A percentile compares a stretch with the other conserved stretches of the same genome.
Conservation (phyloP, 2,329 filamentous ascomycete species). For the Tolypocladium sp. region DNA sequence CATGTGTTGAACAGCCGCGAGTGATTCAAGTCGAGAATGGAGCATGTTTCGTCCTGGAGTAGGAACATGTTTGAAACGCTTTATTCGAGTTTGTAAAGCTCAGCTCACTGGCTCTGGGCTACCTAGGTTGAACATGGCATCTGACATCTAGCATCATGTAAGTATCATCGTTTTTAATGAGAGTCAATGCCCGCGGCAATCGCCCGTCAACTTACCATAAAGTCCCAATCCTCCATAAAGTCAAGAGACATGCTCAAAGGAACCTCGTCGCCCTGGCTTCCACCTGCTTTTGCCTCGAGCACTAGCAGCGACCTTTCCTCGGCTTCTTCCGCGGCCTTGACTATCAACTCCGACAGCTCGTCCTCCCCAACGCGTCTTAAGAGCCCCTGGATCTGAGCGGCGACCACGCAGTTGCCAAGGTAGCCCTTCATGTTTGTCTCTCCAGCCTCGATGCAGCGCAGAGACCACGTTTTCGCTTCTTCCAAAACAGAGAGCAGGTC, state of each 20-base stretch:
- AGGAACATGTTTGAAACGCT: not conserved
- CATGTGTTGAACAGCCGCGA: too few relatives aligned
- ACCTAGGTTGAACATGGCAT: not conserved
- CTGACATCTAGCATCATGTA: not conserved
- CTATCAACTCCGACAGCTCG: slow-evolving; percentile 18
- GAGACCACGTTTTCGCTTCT: slow-evolving; percentile 28
- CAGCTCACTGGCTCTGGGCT: not conserved
- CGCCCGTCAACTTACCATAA: slow-evolving; percentile 9
- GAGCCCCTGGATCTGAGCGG: slow-evolving; percentile 32
- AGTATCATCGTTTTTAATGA: not conserved
- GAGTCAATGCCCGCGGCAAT: too few relatives aligned
- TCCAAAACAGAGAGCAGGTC: slow-evolving; percentile 33
- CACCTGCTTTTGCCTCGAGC: slow-evolving; percentile 16
- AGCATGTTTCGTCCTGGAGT: not conserved
- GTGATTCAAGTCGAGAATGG: not conserved
- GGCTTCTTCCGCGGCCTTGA: slow-evolving; percentile 27
- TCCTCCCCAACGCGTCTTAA: slow-evolving; percentile 4
- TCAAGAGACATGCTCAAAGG: not conserved
- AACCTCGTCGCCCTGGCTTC: not conserved
- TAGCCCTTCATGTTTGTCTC: slow-evolving; percentile 48
- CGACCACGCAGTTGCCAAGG: slow-evolving; percentile 23
- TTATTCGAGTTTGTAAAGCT: not conserved
- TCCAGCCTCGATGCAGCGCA: slow-evolving; percentile 32
- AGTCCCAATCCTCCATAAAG: slow-evolving; percentile 12
- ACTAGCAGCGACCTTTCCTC: slow-evolving; percentile 21